Conservation (phyloP, 2,329 filamentous ascomycete genomes). For the Cadophora malorum region DNA sequence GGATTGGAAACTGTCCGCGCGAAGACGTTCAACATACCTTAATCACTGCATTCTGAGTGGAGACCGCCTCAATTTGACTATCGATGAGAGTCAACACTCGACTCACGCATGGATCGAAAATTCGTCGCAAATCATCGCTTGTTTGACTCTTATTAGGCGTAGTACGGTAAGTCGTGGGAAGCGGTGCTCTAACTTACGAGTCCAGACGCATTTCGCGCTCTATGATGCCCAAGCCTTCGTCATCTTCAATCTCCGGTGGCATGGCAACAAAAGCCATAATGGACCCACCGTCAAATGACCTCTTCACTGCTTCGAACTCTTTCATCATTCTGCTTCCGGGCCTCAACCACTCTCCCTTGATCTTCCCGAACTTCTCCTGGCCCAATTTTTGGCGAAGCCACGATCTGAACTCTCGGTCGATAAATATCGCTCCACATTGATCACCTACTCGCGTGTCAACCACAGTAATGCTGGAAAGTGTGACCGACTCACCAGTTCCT, state of each 20-base stretch:
- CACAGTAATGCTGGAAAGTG: too few species aligned
- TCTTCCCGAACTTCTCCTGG: background rate
- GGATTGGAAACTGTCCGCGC: too few species aligned
- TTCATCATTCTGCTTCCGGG: slow-evolving; percentile 6
- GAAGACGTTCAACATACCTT: background rate
- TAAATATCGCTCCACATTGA: slow-evolving; percentile 7
- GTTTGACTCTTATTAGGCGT: too few species aligned
- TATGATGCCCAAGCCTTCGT: slow-evolving; percentile 6
- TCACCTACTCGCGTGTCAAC: background rate
- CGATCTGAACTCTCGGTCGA: background rate
- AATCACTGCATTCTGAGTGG: background rate
- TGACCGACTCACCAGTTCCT: background rate
- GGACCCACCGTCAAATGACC: background rate
- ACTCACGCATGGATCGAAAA: slow-evolving; percentile 19
- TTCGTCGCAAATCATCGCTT: background rate
- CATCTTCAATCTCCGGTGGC: slow-evolving; percentile 8
- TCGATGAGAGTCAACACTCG: slow-evolving; percentile 11
- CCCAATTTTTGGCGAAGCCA: slow-evolving; percentile 1
- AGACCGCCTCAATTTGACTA: slow-evolving; percentile 4
- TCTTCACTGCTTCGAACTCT: slow-evolving; percentile 11
- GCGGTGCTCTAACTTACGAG: background rate
- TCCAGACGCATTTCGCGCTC: slow-evolving; percentile 1
- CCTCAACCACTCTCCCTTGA: background rate
- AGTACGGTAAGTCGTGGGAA: background rate
- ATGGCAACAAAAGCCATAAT: background rate